Evolutionary conservation across 2,329 filamentous ascomycete species (phyloP), one percentile per base, ranked within the genome.

Genomic region (Xylariomycetidae sp.): DNA sequence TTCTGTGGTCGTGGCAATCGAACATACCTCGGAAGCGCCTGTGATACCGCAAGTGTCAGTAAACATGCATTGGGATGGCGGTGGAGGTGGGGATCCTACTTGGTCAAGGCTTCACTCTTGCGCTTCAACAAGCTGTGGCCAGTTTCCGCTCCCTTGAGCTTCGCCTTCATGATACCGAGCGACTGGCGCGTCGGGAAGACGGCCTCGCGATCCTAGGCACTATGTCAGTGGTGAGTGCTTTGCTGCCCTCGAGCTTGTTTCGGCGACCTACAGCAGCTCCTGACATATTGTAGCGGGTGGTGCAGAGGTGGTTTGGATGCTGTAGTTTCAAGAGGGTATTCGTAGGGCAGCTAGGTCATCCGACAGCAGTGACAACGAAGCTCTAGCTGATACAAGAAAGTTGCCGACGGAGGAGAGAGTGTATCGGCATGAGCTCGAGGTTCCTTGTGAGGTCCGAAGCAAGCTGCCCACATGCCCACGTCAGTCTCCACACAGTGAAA

Each of bases 181-280:
- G 88, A 94, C 72, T 98, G 92, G 56, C 92, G 86, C 58, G 92
- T 98, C 54, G 92, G 86, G 67, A 98, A 98, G 66, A 98, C 90
- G 56, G 89, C 76, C 68, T 98, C 92, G 61, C 92, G 80, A 62
- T 90, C 87, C 89, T 95, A 32, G 12, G 14, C 18, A 12, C 15
- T 32, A 23, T 35, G 33, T 54, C 37, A 53, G 38, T 27, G 38
- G 27, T 12, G 28, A 19, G 16, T 13, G 18, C 28, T 6, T 6
- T 7, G 15, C 8, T 19, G 28, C 8, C 6, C 13, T 16, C n/a
- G 8, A 23, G 29, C n/a, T 31, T 19, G 23, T 31, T 14, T 18
- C 32, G 22, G 26, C 22, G 27, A 50, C 65, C 32, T 63, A 74
- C 71, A 53, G 54, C 64, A 52, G 68, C 66, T 57, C 70, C 71